Evolutionary conservation across 306 rosid species (phyloP).

Genomic region (Lablab purpureus): DNA sequence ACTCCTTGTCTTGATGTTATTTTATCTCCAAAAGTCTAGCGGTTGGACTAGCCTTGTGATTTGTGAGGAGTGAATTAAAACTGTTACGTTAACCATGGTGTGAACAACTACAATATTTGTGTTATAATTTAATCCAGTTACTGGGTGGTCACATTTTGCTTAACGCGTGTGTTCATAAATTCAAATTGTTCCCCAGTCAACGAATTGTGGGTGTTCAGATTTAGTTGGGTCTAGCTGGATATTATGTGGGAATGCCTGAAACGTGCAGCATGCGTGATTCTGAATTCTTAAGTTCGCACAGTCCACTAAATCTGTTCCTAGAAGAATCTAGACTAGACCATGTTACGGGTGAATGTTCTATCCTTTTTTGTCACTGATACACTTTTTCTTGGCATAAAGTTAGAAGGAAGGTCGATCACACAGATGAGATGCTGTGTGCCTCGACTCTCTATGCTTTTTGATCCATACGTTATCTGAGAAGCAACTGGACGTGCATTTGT

Average conservation of each 20-base stretch:
- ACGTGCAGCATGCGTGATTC: slow-evolving; percentile 41
- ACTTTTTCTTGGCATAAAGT: slow-evolving; percentile 40
- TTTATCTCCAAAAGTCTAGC: not conserved
- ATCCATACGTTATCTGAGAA: slow-evolving; percentile 33
- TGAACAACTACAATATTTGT: not conserved
- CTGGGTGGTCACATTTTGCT: not conserved
- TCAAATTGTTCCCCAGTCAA: slow-evolving; percentile 11
- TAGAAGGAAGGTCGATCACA: slow-evolving; percentile 41
- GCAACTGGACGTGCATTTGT: slow-evolving; percentile 21
- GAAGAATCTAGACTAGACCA: slow-evolving; percentile 45
- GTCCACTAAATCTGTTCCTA: slow-evolving; percentile 45
- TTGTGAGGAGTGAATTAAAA: not conserved
- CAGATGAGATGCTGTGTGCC: slow-evolving; percentile 42
- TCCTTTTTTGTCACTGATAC: slow-evolving; percentile 8
- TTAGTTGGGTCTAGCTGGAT: slow-evolving; percentile 33
- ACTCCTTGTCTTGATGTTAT: not conserved
- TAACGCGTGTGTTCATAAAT: not conserved
- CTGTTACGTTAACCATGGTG: not conserved
- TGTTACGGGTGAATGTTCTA: slow-evolving; percentile 5
- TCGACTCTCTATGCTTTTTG: slow-evolving; percentile 1
- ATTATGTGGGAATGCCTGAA: not conserved
- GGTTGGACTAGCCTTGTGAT: not conserved
- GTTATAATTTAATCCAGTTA: not conserved
- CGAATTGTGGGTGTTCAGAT: slow-evolving; percentile 8
- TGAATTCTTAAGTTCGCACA: slow-evolving; percentile 31